phyloP scores from a whole-genome alignment of 306 rosid genomes.

The Fragaria nilgerrensis region DNA sequence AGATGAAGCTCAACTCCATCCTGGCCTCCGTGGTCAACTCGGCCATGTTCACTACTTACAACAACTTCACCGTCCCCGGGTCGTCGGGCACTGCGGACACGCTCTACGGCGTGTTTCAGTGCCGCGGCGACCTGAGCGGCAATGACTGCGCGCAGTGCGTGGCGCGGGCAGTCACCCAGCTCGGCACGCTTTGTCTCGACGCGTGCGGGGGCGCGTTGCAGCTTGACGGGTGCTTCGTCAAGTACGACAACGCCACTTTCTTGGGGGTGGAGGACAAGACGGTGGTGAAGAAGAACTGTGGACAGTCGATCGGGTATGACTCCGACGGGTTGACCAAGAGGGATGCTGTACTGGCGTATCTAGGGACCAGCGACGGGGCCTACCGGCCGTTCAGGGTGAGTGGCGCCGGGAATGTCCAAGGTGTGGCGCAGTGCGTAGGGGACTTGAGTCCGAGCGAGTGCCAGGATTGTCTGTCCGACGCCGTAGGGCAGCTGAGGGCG shows the following conservation, averaged over 20 bases:
- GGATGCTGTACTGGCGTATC: slow-evolving; percentile 53
- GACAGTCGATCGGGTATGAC: slow-evolving; percentile 50
- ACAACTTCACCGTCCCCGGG: slow-evolving; percentile 53
- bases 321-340: slow-evolving; percentile 45
- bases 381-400: slow-evolving; percentile 32
- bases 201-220: slow-evolving; percentile 87
- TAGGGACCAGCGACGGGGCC: slow-evolving; percentile 41
- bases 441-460: slow-evolving; percentile 77
- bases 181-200: slow-evolving; percentile 56
- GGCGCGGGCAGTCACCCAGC: slow-evolving; percentile 47
- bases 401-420: slow-evolving; percentile 36
- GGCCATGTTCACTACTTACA: slow-evolving; percentile 60
- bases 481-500: slow-evolving; percentile 66
- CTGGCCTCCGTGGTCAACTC: slow-evolving; percentile 69
- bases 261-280: slow-evolving; percentile 89
- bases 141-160: slow-evolving; percentile 69
- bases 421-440: slow-evolving; percentile 82
- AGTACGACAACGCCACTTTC: slow-evolving; percentile 68
- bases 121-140: slow-evolving; percentile 69
- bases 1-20: slow-evolving; percentile 53
- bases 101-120: slow-evolving; percentile 75
- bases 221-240: slow-evolving; percentile 78
- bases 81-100: slow-evolving; percentile 30
- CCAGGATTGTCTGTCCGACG: slow-evolving; percentile 72
- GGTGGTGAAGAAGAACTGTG: slow-evolving; percentile 65